Base-by-base conservation (phyloP, 116 monocot species). In the Papilionanthe hybrid region DNA sequence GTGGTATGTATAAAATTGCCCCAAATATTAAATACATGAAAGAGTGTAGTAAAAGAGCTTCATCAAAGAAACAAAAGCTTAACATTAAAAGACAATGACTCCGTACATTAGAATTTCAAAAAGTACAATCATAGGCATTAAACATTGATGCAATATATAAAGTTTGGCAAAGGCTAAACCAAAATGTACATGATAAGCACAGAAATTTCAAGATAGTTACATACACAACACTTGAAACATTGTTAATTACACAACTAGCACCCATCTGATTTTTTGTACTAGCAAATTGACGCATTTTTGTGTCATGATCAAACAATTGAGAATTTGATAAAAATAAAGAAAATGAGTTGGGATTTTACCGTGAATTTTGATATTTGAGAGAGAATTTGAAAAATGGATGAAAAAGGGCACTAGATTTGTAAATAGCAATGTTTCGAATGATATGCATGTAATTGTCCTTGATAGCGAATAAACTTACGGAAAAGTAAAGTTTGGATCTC, bases 401-500 rank as follows among this genome's bases (percentile, higher is more conserved):
- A 37, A 37, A 37, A 37, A 37, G 37, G 37, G 37, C 4, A 37
- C 37, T 37, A 37, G 37, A 37, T 2, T 37, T 37, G 37, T 4
- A 37, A 37, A 37, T 37, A 37, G 2, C 37, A 37, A 37, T 37
- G 37, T 37, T 37, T 37, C 37, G 3, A 37, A 37, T 37, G 37
- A 1, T 37, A 37, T 37, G 37, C 37, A 37, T 69, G 69, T 17
- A 7, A 13, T 37, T 37, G 37, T 69, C 69, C 23, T 15, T 18
- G 17, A 20, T 3, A 73, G 18, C 43, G 7, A 73, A 3, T 22
- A 79, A 81, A 4, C 94, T 96, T 85, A 99, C 95, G 99, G 95
- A 29, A 99, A 99, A 17, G 89, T 93, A 77, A 99, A 95, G 82
- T 79, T 82, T 42, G 95, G 91, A 83, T 95, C 99, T 66, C 99